Conservation (phyloP, 805 yeast genomes). For the Lachancea sp. region DNA sequence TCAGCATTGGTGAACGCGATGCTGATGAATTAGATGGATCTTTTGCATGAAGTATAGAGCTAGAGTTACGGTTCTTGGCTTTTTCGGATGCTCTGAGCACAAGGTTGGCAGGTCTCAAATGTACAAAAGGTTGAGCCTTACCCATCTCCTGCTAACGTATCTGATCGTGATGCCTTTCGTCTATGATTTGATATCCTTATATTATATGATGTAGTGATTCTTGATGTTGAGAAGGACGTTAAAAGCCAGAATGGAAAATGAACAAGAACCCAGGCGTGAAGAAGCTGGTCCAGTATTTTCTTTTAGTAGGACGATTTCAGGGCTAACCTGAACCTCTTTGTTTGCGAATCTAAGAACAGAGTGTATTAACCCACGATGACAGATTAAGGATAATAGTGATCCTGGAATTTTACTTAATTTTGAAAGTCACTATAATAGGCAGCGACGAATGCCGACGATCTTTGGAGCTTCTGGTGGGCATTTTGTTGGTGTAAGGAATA, state of each 20-base stretch:
- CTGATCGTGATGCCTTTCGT: not conserved
- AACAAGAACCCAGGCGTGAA: not conserved
- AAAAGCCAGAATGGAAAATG: not conserved
- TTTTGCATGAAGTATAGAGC: not conserved
- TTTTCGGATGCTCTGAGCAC: slow-evolving; percentile 3
- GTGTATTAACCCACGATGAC: too few species aligned
- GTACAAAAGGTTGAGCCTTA: slow-evolving; percentile 20
- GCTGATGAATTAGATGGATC: slow-evolving; percentile 2
- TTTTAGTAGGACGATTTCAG: too few species aligned
- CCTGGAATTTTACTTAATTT: too few species aligned
- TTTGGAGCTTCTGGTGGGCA: not conserved
- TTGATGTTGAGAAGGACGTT: not conserved
- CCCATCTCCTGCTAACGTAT: slow-evolving; percentile 11
- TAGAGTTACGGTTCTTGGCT: not conserved
- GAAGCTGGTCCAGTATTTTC: too few species aligned
- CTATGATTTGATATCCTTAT: not conserved
- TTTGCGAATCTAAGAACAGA: too few species aligned
- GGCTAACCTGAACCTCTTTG: too few species aligned
- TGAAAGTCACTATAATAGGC: too few species aligned
- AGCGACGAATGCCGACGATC: too few species aligned
- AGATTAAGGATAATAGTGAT: too few species aligned
- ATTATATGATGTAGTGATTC: not conserved
- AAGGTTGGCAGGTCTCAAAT: slow-evolving; percentile 19
- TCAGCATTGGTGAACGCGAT: slow-evolving; percentile 13
- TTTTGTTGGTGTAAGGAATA: not conserved